A percentile compares a stretch with the other conserved stretches of the same genome.
Evolutionary conservation across 805 yeast species (phyloP).

Genomic region (Candida germanica): DNA sequence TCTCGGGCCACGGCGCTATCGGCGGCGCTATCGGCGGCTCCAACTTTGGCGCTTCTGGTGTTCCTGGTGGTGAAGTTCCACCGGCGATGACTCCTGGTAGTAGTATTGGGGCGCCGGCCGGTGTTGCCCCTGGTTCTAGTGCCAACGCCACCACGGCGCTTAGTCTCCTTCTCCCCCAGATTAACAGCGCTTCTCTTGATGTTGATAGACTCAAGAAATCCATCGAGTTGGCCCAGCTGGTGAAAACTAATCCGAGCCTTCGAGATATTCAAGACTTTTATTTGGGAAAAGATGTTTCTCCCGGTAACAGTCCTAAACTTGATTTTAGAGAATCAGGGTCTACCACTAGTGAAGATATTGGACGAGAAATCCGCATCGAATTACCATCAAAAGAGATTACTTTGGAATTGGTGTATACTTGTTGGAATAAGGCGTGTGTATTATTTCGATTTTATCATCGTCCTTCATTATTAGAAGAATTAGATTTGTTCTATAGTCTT

Average conservation of each 20-base stretch:
- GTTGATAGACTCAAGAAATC: constrained; percentile 31
- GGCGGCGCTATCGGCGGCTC: too few species aligned
- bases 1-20: too few species aligned
- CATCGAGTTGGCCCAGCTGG: constrained; percentile 7
- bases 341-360: constrained; percentile 22
- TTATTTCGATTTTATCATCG: constrained; percentile 82
- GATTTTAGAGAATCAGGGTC: constrained; percentile 6
- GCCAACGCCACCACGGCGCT: constrained; percentile 13
- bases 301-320: constrained; percentile 6
- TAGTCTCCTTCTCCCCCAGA: constrained; percentile 27
- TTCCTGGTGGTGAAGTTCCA: too few species aligned
- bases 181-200: too few species aligned
- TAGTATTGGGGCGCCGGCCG: constrained; percentile 6
- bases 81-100: too few species aligned
- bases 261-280: constrained; percentile 28
- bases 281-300: constrained; percentile 22
- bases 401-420: constrained; percentile 62
- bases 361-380: constrained; percentile 55
- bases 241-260: constrained; percentile 13
- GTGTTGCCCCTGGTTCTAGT: constrained; percentile 8
- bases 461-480: constrained; percentile 71
- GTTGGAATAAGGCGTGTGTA: constrained; percentile 86
- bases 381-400: constrained; percentile 77
- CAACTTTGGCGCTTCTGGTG: too few species aligned
- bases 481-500: constrained; percentile 71